phyloP scores from a whole-genome alignment of 768 basidiomycete genomes.

The Tricholoma hemisulphureum region DNA sequence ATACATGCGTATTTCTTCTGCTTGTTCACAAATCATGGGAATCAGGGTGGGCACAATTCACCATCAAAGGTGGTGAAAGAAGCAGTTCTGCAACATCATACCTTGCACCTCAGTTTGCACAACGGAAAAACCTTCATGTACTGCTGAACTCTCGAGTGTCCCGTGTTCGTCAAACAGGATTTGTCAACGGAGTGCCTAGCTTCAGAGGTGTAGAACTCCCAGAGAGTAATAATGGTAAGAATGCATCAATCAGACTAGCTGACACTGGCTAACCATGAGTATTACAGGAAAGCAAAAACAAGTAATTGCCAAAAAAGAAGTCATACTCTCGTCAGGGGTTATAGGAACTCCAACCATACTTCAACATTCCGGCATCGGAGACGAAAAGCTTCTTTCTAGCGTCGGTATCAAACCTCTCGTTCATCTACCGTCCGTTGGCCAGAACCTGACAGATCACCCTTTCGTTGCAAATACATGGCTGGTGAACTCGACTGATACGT shows the following conservation, averaged over 20 bases:
- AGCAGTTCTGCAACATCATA: conserved; percentile 21
- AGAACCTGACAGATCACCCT: conserved; percentile 31
- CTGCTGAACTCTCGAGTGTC: conserved; percentile 24
- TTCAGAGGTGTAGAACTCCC: background rate
- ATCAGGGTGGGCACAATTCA: conserved; percentile 15
- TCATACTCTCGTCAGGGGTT: conserved; percentile 33
- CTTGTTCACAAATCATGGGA: conserved; percentile 13
- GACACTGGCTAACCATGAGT: background rate
- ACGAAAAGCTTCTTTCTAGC: conserved; percentile 11
- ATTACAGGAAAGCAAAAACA: conserved; percentile 6
- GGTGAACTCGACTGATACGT: conserved; percentile 26
- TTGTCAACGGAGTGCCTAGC: background rate
- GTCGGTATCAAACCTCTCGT: conserved; percentile 23
- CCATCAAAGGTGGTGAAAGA: conserved; percentile 13
- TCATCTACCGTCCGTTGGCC: conserved; percentile 29
- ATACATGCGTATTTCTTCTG: conserved; percentile 7
- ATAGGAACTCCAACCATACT: conserved; percentile 31
- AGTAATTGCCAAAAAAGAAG: conserved; percentile 29
- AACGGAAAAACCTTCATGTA: conserved; percentile 27
- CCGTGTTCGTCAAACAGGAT: conserved; percentile 15
- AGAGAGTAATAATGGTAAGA: background rate
- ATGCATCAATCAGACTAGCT: background rate
- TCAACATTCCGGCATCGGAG: conserved; percentile 31
- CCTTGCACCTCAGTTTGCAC: conserved; percentile 17
- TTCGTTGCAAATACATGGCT: conserved; percentile 27